These are phyloP conservation scores for Begonia loranthoides DNA, from an alignment of 306 rosid genomes.

Conservation along the genomic window DNA sequence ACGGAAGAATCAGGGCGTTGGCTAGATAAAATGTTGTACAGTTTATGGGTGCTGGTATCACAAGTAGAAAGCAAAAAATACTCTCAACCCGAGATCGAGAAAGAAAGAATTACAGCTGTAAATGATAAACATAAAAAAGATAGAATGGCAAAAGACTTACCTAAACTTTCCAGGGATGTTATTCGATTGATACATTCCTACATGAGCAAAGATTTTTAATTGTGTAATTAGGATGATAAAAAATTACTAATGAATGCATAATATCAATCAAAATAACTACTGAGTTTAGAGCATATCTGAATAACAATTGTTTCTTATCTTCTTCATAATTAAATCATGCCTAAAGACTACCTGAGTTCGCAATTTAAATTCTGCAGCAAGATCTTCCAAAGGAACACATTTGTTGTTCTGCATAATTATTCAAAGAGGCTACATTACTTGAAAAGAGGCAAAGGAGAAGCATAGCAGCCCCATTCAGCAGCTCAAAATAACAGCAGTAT, in stretches of 20 bases:
- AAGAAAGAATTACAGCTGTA: too few relatives aligned
- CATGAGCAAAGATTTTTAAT: conserved; percentile 5
- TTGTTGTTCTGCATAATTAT: conserved; percentile 56
- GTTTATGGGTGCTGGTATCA: too few relatives aligned
- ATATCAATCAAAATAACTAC: background rate
- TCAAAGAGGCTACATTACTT: background rate
- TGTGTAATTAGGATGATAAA: background rate
- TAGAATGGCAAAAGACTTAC: conserved; percentile 22
- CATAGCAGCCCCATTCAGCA: too few relatives aligned
- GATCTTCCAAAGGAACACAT: conserved; percentile 90
- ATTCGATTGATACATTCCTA: conserved; percentile 98
- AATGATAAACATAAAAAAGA: too few relatives aligned
- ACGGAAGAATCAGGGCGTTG: too few relatives aligned
- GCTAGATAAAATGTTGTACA: too few relatives aligned
- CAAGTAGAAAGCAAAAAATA: too few relatives aligned
- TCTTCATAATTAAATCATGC: too few relatives aligned
- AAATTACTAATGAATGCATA: background rate
- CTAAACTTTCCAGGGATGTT: conserved; percentile 61
- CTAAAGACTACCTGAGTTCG: conserved; percentile 66
- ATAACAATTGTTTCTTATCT: background rate
- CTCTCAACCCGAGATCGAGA: too few relatives aligned
- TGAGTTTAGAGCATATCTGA: background rate
- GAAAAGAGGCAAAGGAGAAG: too few relatives aligned
- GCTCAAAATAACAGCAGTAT: too few relatives aligned
- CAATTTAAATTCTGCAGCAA: conserved; percentile 85